Percentiles rank a stretch among this genome's conserved stretches.
Conservation (phyloP, 2,329 filamentous ascomycete species). For the Colletotrichum lentis region DNA sequence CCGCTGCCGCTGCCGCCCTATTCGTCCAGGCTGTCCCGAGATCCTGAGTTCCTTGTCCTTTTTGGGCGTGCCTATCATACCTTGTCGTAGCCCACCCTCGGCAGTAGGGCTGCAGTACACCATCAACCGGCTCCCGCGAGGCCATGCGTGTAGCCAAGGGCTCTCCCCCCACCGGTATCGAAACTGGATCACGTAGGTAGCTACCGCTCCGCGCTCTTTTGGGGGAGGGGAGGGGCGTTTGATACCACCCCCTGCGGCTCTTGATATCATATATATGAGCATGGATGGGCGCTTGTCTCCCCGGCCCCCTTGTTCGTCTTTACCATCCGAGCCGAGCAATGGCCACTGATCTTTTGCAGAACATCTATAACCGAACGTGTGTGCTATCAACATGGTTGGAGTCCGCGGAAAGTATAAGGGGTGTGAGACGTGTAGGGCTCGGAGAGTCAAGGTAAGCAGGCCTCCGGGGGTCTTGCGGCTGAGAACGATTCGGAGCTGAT, state of each 20-base stretch:
- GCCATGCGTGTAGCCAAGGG: constrained; percentile 18
- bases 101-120: constrained; percentile 37
- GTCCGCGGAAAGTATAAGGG: constrained; percentile 71
- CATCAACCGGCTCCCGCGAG: constrained; percentile 29
- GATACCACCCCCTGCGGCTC: constrained; percentile 13
- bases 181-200: constrained; percentile 30
- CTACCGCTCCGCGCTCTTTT: constrained; percentile 15
- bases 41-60: constrained; percentile 19
- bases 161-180: constrained; percentile 17
- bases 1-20: constrained; percentile 29
- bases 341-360: constrained; percentile 1
- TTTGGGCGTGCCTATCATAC: constrained; percentile 15
- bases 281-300: constrained; percentile 11
- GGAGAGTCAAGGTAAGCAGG: constrained; percentile 64
- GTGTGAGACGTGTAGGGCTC: constrained; percentile 67
- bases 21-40: constrained; percentile 24
- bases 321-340: constrained; percentile 13
- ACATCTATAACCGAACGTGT: not conserved
- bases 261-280: constrained; percentile 27
- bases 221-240: not conserved
- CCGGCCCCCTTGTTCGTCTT: not conserved
- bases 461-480: constrained; percentile 4
- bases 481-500: constrained; percentile 22
- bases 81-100: constrained; percentile 21
- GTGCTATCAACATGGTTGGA: constrained; percentile 60